phyloP scores from a whole-genome alignment of 352 stramenopile species.

The Vaucheria bursata region DNA sequence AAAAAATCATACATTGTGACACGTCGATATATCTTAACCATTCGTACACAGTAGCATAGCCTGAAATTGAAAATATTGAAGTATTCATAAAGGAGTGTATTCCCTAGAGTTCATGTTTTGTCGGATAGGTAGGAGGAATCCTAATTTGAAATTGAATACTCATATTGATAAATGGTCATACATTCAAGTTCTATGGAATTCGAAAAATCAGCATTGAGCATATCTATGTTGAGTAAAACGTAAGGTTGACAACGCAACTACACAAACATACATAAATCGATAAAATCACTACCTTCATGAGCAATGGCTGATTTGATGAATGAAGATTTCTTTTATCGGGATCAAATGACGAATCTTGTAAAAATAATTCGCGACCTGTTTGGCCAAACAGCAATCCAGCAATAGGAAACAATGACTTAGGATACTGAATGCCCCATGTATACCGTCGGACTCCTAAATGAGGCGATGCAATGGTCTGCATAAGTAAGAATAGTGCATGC shows the following conservation, averaged over 20 bases:
- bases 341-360: not conserved
- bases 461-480: slow-evolving; percentile 30
- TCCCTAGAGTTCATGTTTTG: no score
- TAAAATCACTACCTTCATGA: not conserved
- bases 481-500: not conserved
- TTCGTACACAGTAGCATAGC: no score
- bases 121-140: no score
- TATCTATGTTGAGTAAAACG: not conserved
- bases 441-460: slow-evolving; percentile 25
- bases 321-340: not conserved
- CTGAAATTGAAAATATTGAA: no score
- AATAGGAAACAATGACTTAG: slow-evolving; percentile 14
- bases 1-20: no score
- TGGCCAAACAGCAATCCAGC: slow-evolving; percentile 25
- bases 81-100: no score
- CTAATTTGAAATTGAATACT: no score
- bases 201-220: no score
- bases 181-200: not conserved
- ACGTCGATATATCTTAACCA: no score
- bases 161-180: not conserved
- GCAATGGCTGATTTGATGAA: not conserved
- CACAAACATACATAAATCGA: not conserved
- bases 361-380: slow-evolving; percentile 35
- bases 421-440: slow-evolving; percentile 30
- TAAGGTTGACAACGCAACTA: not conserved